Conservation (phyloP, 2,329 filamentous ascomycete genomes). For the Hirsutella minnesotensis region DNA sequence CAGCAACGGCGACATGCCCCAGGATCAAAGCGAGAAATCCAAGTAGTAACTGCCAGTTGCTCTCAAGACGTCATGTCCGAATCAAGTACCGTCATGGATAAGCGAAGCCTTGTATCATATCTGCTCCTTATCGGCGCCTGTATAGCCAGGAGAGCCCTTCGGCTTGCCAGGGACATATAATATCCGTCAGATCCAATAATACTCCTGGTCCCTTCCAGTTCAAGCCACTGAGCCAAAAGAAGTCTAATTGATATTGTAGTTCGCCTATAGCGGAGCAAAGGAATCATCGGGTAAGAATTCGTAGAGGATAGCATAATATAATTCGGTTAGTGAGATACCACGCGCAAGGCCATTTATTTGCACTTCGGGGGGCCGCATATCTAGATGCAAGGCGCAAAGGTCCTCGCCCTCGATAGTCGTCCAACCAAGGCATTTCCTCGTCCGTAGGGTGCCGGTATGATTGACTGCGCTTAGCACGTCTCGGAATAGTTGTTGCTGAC, state of each 20-base stretch:
- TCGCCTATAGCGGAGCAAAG: background rate
- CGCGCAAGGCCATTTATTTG: background rate
- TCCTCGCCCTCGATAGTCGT: background rate
- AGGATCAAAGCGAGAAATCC: background rate
- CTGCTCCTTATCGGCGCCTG: background rate
- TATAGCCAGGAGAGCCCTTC: background rate
- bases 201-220: constrained; percentile 1
- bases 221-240: constrained; percentile 1
- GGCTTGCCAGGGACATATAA: constrained; percentile 1
- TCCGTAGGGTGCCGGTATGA: background rate
- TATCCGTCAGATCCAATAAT: constrained; percentile 1
- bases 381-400: background rate
- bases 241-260: background rate
- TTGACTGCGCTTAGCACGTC: background rate
- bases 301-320: background rate
- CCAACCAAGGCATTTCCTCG: constrained; percentile 2
- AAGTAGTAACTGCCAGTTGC: background rate
- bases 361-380: background rate
- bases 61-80: background rate
- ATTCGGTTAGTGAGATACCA: background rate
- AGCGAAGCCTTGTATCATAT: background rate
- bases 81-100: background rate
- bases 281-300: background rate
- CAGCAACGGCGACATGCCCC: background rate
- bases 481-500: background rate